These are phyloP conservation scores for Fallopia convolvulus DNA, from an alignment of 148 eudicot genomes.

Conservation along the genomic window DNA sequence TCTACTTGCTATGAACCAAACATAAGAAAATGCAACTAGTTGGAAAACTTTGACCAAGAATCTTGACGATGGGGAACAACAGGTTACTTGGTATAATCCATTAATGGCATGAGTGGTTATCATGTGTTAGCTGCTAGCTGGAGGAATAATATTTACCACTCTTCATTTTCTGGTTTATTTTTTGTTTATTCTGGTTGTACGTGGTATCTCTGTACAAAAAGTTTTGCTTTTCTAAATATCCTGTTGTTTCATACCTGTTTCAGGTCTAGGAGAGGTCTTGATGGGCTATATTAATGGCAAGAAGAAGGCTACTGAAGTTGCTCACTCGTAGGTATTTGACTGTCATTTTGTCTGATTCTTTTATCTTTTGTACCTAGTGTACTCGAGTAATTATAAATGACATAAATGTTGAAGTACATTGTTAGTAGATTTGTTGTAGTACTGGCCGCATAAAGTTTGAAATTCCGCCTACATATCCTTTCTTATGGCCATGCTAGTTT, in stretches of 20 bases:
- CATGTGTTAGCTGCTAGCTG: background rate
- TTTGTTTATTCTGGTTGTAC: background rate
- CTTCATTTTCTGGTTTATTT: background rate
- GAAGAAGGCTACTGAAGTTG: conserved; percentile 77
- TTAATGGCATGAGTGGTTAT: background rate
- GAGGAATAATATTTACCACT: background rate
- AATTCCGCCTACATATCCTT: background rate
- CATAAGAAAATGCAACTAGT: background rate
- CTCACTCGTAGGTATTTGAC: conserved; percentile 76
- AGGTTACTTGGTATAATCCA: background rate
- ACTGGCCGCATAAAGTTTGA: background rate
- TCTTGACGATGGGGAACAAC: background rate
- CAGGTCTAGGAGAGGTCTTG: conserved; percentile 49
- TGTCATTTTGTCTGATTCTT: background rate
- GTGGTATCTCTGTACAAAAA: background rate
- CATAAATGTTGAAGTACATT: background rate
- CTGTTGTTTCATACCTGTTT: background rate
- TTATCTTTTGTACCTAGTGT: background rate
- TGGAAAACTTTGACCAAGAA: background rate
- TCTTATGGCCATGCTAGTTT: background rate
- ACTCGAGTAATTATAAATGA: background rate
- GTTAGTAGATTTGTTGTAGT: background rate
- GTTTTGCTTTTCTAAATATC: background rate
- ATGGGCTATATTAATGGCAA: conserved; percentile 60
- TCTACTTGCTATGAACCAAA: too few relatives aligned